Percentiles rank a stretch among this genome's conserved stretches.
Conservation (phyloP, 2,329 filamentous ascomycete species). For the Epichloe amarillans region DNA sequence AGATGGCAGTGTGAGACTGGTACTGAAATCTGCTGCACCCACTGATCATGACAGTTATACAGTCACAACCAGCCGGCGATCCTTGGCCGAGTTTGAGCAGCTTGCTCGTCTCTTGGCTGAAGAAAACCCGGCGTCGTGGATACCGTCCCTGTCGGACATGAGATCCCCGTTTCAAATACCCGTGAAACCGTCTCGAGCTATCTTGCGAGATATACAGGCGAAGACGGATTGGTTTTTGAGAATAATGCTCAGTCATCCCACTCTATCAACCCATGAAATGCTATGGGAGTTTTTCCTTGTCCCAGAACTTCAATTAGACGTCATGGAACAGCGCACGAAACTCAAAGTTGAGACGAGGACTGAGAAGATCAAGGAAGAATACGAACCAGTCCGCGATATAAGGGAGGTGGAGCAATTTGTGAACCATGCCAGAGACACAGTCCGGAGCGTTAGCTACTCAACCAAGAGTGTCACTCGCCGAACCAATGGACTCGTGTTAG, state of each 20-base stretch:
- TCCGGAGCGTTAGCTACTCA: conserved; percentile 71
- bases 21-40: conserved; percentile 85
- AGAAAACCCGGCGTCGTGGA: conserved; percentile 92
- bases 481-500: conserved; percentile 59
- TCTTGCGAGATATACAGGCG: conserved; percentile 77
- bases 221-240: conserved; percentile 80
- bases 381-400: conserved; percentile 69
- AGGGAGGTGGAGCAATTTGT: conserved; percentile 89
- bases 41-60: conserved; percentile 74
- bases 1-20: conserved; percentile 82
- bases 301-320: conserved; percentile 77
- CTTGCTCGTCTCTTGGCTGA: conserved; percentile 69
- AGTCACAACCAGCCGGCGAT: conserved; percentile 85
- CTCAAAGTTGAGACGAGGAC: conserved; percentile 72
- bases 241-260: conserved; percentile 75
- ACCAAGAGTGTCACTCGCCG: conserved; percentile 72
- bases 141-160: conserved; percentile 64
- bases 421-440: conserved; percentile 77
- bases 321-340: conserved; percentile 78
- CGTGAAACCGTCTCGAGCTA: conserved; percentile 75
- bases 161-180: conserved; percentile 88
- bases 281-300: conserved; percentile 98
- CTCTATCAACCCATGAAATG: conserved; percentile 90
- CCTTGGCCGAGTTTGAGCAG: conserved; percentile 81
- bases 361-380: conserved; percentile 82